phyloP scores from a whole-genome alignment of 441 rosid genomes.

The Gossypium lobatum region DNA sequence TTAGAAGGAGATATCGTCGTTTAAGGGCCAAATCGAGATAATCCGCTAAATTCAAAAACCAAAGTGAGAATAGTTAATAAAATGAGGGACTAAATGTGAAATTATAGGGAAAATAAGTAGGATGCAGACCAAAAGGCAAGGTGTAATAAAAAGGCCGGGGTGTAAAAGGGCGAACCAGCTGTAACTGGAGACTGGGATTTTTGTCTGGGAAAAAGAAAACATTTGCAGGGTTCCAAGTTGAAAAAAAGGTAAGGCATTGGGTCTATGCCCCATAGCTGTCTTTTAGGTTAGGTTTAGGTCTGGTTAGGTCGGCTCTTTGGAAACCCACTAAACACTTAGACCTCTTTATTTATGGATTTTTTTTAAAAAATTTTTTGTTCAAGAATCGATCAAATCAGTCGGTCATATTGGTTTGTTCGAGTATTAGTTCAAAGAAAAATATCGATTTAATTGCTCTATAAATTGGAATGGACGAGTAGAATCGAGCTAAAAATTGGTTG shows the following conservation, averaged over 20 bases:
- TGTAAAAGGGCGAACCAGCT: not conserved
- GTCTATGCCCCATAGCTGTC: not conserved
- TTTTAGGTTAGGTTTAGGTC: not conserved
- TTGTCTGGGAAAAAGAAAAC: not conserved
- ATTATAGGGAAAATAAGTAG: no score
- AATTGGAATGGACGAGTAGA: fast-evolving
- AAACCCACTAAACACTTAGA: not conserved
- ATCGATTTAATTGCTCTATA: no score
- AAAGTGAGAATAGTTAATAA: no score
- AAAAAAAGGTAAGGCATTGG: not conserved
- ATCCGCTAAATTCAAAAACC: no score
- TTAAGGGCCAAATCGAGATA: no score
- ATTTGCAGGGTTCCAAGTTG: not conserved
- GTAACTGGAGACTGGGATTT: not conserved
- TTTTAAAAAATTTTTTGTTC: not conserved
- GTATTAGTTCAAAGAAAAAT: no score
- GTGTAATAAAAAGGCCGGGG: not conserved
- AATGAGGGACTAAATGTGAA: no score
- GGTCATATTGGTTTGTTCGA: no score
- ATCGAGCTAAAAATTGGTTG: no score
- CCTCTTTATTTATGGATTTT: not conserved
- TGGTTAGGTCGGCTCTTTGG: not conserved
- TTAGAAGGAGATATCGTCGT: no score
- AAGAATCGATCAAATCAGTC: no score
- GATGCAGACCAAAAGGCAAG: not conserved